phyloP scores from a whole-genome alignment of 495 filamentous ascomycete genomes.

The Aspergillus nidulans region DNA sequence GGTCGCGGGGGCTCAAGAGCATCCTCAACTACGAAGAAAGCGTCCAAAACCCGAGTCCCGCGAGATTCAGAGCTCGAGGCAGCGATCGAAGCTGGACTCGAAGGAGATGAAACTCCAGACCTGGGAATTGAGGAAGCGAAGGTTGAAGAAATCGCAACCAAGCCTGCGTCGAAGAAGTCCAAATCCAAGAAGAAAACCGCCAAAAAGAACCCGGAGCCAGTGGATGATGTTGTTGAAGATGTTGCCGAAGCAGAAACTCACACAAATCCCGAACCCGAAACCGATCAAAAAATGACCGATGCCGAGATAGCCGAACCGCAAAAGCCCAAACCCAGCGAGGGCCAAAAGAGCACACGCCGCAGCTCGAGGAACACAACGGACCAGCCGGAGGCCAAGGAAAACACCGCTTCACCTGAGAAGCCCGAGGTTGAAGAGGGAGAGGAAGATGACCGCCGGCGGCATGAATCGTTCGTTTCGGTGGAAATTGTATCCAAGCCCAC shows the following conservation, averaged over 20 bases:
- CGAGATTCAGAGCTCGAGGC: conserved; percentile 67
- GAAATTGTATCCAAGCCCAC: conserved; percentile 34
- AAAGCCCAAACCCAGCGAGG: neutral
- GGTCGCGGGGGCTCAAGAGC: conserved; percentile 50
- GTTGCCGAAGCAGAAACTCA: conserved; percentile 45
- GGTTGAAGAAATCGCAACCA: conserved; percentile 30
- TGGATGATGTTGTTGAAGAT: conserved; percentile 35
- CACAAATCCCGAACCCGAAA: conserved; percentile 24
- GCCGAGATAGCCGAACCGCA: neutral
- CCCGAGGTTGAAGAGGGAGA: neutral
- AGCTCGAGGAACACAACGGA: neutral
- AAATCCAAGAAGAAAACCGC: conserved; percentile 33
- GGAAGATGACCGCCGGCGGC: conserved; percentile 37
- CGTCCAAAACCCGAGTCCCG: conserved; percentile 34
- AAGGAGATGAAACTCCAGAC: conserved; percentile 11
- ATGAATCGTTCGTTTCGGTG: conserved; percentile 37
- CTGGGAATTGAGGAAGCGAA: conserved; percentile 10
- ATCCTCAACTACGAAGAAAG: conserved; percentile 42
- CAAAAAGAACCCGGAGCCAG: conserved; percentile 27
- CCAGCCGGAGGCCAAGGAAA: neutral
- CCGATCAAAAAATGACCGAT: neutral
- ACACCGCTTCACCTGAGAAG: neutral
- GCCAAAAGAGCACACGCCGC: conserved; percentile 5
- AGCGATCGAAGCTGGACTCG: conserved; percentile 63
- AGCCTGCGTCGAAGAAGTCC: conserved; percentile 32